These are phyloP conservation scores for Globisporangium nagaii DNA, from an alignment of 352 stramenopile species.

Conservation along the genomic window DNA sequence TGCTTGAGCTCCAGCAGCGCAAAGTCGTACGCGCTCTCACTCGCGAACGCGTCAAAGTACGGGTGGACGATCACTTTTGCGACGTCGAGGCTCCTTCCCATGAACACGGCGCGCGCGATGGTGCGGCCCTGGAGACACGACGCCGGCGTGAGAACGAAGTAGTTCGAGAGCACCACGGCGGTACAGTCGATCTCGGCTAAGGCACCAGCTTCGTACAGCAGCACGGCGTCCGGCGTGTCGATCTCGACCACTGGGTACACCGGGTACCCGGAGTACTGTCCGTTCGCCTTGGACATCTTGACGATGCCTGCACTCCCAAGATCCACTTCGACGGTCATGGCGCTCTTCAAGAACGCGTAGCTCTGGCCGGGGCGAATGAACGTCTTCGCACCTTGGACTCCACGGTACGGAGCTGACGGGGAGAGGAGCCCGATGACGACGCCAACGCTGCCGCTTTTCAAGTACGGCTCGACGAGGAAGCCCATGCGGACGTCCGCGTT, in stretches of 20 bases:
- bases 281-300: no score
- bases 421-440: not conserved
- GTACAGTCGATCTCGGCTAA: not conserved
- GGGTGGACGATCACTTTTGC: not conserved
- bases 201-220: not conserved
- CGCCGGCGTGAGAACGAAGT: not conserved
- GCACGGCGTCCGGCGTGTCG: not conserved
- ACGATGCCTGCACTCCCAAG: not conserved
- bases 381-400: not conserved
- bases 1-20: not conserved
- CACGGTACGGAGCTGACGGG: not conserved
- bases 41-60: not conserved
- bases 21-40: not conserved
- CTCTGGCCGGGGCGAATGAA: not conserved
- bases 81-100: not conserved
- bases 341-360: not conserved
- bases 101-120: not conserved
- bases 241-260: not conserved
- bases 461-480: not conserved
- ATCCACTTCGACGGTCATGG: no score
- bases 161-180: not conserved
- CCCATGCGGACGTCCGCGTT: not conserved
- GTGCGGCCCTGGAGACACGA: not conserved
- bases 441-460: not conserved
- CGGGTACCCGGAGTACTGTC: not conserved